A percentile compares a stretch with the other conserved stretches of the same genome.
These are phyloP conservation scores for Leucaena leucocephala DNA, from an alignment of 306 rosid genomes.

Conservation along the genomic window DNA sequence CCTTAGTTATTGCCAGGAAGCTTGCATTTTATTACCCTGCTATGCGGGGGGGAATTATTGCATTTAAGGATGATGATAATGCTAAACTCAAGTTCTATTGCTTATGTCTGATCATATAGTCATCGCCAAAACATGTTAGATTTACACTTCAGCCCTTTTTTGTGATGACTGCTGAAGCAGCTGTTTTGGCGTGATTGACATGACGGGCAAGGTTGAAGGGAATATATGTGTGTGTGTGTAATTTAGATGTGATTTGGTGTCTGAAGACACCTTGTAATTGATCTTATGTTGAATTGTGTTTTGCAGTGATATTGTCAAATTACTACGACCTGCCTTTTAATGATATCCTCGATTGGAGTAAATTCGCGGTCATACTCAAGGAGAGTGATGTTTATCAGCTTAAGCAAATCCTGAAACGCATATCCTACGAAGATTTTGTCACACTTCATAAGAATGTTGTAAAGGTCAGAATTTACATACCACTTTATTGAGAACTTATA, in stretches of 20 bases:
- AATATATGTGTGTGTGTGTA: neutral
- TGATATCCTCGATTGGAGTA: slow-evolving; percentile 90
- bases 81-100: slow-evolving; percentile 7
- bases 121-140: neutral
- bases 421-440: slow-evolving; percentile 67
- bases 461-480: slow-evolving; percentile 56
- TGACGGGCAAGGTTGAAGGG: slow-evolving; percentile 23
- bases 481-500: neutral
- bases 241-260: slow-evolving; percentile 29
- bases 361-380: slow-evolving; percentile 74
- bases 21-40: neutral
- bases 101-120: neutral
- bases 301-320: slow-evolving; percentile 90
- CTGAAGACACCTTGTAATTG: slow-evolving; percentile 26
- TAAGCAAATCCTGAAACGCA: slow-evolving; percentile 77
- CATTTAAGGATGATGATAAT: slow-evolving; percentile 20
- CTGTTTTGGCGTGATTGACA: neutral
- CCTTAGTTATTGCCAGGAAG: slow-evolving; percentile 20
- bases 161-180: neutral
- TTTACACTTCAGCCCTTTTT: slow-evolving; percentile 4
- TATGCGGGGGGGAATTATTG: neutral
- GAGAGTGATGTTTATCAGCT: slow-evolving; percentile 87
- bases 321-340: slow-evolving; percentile 96
- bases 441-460: slow-evolving; percentile 73
- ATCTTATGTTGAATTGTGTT: slow-evolving; percentile 39